Base-by-base conservation (phyloP, 345 rosid species). In the Camelina sativa region DNA sequence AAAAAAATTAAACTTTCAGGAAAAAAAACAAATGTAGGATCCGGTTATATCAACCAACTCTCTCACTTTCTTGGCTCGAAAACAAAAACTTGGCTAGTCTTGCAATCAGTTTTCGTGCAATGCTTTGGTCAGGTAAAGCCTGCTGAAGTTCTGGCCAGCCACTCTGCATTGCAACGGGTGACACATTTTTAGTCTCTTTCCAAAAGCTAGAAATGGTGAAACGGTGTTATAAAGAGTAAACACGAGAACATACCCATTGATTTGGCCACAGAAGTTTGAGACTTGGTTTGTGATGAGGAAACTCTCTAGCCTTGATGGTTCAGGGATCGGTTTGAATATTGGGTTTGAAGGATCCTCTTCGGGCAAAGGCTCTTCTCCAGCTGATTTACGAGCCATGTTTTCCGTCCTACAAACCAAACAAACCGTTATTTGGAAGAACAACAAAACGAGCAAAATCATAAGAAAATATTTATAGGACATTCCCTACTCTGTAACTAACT, bases 341-440 rank as follows among this genome's bases (percentile, higher is more conserved):
- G 99, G 92, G 83, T 96, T 96, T 54, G 90, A 70, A 17, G 96
- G 96, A 86, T 96, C 99, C 80, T 96, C 99, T 85, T 96, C 99
- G 1, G 97, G 96, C 65, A 96, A 82, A 63, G 93, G 88, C 79
- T 92, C 99, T 69, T 92, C 99, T 48, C 98, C 98, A 19, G 93
- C 86, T 69, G 89, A 82, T 83, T 86, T 96, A 10, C 99, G 91
- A 53, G 91, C 73, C 87, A 80, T 79, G 79, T 96, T 96, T 85
- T 96, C 99, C 25, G 91, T 65, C 90, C 99, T 96, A 67, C 34
- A 79, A 83, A 73, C 70, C 23, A 61, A 65, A 30, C 44, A 61
- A 65, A 30, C 44, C 62, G 41, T 76, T 20, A 69, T 34, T 51
- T 66, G 34, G 20, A 76, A 13, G 28, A 53, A 51, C 19, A 62